These are phyloP conservation scores for Hericium alpestre DNA, from an alignment of 768 basidiomycete genomes.

Conservation along the genomic window DNA sequence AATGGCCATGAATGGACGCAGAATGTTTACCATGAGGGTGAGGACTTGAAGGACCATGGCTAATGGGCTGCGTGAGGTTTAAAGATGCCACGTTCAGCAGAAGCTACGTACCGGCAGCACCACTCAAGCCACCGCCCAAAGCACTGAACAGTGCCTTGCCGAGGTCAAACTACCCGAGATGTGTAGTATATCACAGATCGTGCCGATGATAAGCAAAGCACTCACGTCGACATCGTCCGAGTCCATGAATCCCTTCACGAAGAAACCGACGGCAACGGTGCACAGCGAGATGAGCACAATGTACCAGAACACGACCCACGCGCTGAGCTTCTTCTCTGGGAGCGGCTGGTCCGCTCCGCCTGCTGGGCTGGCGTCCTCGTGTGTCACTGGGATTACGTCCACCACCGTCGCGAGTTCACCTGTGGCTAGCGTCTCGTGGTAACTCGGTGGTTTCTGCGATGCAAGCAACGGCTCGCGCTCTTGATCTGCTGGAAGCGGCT, in stretches of 20 bases:
- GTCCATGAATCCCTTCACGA: constrained; percentile 65
- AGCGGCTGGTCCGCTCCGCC: neutral
- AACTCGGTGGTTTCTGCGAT: neutral
- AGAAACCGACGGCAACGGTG: constrained; percentile 32
- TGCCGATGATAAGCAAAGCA: neutral
- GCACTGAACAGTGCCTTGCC: constrained; percentile 68
- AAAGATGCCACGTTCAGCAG: neutral
- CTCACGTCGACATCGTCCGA: constrained; percentile 57
- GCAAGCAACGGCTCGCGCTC: neutral
- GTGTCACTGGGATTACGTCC: neutral
- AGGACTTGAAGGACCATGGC: constrained; percentile 95
- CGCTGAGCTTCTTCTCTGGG: constrained; percentile 14
- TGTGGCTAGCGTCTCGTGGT: neutral
- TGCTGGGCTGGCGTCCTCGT: neutral
- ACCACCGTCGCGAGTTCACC: neutral
- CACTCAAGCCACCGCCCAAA: constrained; percentile 82
- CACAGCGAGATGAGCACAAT: constrained; percentile 25
- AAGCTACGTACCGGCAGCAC: constrained; percentile 55
- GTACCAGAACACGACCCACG: constrained; percentile 23
- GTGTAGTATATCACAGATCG: neutral
- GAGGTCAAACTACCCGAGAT: constrained; percentile 62
- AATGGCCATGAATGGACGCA: neutral
- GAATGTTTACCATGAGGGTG: constrained; percentile 53
- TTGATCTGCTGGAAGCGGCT: neutral
- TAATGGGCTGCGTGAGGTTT: constrained; percentile 14